Percentiles rank a stretch among this genome's conserved stretches.
phyloP scores from a whole-genome alignment of 306 rosid species.

The Lupinus albus region DNA sequence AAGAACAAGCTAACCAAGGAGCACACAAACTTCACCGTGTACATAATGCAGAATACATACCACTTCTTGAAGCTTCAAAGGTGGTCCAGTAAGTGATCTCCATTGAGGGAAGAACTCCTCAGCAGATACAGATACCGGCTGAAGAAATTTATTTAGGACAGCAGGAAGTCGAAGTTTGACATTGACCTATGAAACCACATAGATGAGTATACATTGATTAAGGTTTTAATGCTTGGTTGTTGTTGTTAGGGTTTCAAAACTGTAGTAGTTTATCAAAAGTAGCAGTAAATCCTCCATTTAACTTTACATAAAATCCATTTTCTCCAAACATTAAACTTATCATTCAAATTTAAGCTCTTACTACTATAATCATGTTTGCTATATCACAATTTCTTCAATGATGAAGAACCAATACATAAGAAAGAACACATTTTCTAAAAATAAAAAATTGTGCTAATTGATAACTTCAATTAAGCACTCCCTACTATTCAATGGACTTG shows the following conservation, averaged over 20 bases:
- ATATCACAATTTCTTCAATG: slow-evolving; percentile 4
- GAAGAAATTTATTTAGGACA: slow-evolving; percentile 88
- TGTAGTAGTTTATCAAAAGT: neutral
- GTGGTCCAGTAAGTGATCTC: slow-evolving; percentile 96
- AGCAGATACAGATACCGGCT: slow-evolving; percentile 74
- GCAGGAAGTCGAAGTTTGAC: slow-evolving; percentile 95
- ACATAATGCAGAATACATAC: slow-evolving; percentile 52
- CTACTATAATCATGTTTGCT: neutral
- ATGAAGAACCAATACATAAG: neutral
- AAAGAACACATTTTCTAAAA: neutral
- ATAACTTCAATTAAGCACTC: slow-evolving; percentile 13
- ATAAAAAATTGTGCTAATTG: slow-evolving; percentile 8
- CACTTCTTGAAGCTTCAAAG: slow-evolving; percentile 99
- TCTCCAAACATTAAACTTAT: neutral
- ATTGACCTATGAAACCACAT: slow-evolving; percentile 61
- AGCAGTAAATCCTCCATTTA: slow-evolving; percentile 23
- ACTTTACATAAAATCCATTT: slow-evolving; percentile 11
- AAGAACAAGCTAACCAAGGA: slow-evolving; percentile 27
- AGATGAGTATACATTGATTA: slow-evolving; percentile 29
- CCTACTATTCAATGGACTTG: neutral
- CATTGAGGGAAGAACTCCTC: slow-evolving; percentile 98
- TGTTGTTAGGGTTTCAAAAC: slow-evolving; percentile 33
- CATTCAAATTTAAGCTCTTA: slow-evolving; percentile 16
- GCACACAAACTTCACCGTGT: slow-evolving; percentile 24
- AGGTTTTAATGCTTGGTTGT: too few relatives aligned